Percentiles rank a stretch among this genome's conserved stretches.
Conservation (phyloP, 2,329 filamentous ascomycete species). For the Boeremia exigua region DNA sequence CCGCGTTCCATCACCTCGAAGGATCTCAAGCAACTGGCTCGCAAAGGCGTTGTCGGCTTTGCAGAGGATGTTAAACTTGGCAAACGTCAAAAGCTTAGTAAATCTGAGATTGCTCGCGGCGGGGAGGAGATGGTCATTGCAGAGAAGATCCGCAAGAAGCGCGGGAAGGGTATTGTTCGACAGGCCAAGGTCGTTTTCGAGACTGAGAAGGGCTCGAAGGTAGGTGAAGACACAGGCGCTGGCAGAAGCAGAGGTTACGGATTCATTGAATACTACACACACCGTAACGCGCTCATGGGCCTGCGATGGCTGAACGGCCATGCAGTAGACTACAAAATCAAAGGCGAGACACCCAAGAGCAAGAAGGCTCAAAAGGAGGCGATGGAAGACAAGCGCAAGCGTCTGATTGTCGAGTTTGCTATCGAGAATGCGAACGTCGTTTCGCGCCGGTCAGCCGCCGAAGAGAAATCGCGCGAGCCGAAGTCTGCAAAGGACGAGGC, state of each 20-base stretch:
- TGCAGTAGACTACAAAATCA: slow-evolving; percentile 59
- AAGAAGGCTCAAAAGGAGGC: slow-evolving; percentile 51
- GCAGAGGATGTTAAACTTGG: slow-evolving; percentile 86
- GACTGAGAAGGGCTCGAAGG: slow-evolving; percentile 81
- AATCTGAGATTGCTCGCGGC: slow-evolving; percentile 83
- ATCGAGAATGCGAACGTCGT: slow-evolving; percentile 98
- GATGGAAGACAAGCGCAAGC: slow-evolving; percentile 78
- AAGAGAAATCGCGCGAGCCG: slow-evolving; percentile 61
- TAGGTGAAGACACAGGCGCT: slow-evolving; percentile 75
- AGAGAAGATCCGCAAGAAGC: slow-evolving; percentile 78
- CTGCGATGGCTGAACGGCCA: slow-evolving; percentile 91
- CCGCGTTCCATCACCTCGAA: slow-evolving; percentile 84
- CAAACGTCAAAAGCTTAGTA: slow-evolving; percentile 77
- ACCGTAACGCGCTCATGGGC: slow-evolving; percentile 93
- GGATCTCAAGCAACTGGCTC: slow-evolving; percentile 86
- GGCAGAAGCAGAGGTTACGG: slow-evolving; percentile 92
- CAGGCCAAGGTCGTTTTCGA: slow-evolving; percentile 97
- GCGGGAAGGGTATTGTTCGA: slow-evolving; percentile 85
- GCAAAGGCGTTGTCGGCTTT: slow-evolving; percentile 93
- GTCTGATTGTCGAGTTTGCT: slow-evolving; percentile 93
- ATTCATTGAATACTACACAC: slow-evolving; percentile 95
- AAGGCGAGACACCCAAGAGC: slow-evolving; percentile 54
- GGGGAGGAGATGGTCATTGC: slow-evolving; percentile 80
- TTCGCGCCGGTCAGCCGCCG: slow-evolving; percentile 72
- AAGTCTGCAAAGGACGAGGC: slow-evolving; percentile 36